Evolutionary conservation across 257 asterid genomes (phyloP).

Genomic region (Penstemon barbatus): DNA sequence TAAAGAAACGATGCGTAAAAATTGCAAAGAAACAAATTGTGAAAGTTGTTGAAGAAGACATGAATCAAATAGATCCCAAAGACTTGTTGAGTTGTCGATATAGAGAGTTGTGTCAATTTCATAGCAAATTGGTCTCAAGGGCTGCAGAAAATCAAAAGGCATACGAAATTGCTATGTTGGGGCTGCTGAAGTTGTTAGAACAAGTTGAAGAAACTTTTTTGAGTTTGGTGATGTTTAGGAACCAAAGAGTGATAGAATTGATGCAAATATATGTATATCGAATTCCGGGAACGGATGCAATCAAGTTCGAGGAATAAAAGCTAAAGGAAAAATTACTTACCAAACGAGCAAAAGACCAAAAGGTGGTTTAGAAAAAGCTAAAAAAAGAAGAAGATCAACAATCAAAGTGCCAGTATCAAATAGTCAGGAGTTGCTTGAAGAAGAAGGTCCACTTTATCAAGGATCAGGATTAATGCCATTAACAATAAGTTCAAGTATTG

Average conservation of each 20-base stretch:
- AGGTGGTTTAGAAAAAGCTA: not conserved
- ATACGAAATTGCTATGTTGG: not conserved
- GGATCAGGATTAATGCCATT: too few species aligned
- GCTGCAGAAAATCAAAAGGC: not conserved
- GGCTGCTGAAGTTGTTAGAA: not conserved
- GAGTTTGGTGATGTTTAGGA: not conserved
- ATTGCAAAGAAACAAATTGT: not conserved
- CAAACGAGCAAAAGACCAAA: not conserved
- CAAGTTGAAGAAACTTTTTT: not conserved
- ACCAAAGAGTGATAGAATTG: too few species aligned
- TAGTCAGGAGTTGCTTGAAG: too few species aligned
- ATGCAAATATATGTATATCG: too few species aligned
- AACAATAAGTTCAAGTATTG: too few species aligned
- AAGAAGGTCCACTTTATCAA: too few species aligned
- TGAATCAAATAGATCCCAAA: conserved; percentile 1
- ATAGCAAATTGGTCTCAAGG: not conserved
- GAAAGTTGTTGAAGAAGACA: not conserved
- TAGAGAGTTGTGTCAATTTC: not conserved
- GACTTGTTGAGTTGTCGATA: not conserved
- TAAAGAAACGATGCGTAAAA: conserved; percentile 7
- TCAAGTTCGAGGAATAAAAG: conserved; percentile 19
- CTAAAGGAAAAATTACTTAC: conserved; percentile 7
- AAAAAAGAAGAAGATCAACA: not conserved
- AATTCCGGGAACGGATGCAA: too few species aligned
- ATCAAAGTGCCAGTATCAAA: not conserved